Percentiles rank a stretch among this genome's conserved stretches.
These are phyloP conservation scores for Mycena indigotica DNA, from an alignment of 768 basidiomycete species.

Conservation along the genomic window DNA sequence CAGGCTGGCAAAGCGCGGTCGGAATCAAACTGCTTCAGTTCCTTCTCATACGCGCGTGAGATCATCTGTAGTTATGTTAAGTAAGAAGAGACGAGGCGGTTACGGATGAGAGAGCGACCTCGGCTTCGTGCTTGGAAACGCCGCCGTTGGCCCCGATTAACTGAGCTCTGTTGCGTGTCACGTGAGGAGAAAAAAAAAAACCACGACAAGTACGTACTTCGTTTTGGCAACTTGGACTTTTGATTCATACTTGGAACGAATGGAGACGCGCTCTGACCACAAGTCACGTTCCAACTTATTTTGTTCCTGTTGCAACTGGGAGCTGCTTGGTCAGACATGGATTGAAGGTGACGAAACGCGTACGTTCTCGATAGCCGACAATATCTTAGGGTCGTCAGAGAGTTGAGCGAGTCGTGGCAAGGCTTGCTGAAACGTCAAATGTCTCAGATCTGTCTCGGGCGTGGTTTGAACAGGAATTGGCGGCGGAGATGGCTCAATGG, in stretches of 20 bases:
- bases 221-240: constrained; percentile 69
- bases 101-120: constrained; percentile 41
- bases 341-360: constrained; percentile 9
- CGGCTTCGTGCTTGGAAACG: constrained; percentile 70
- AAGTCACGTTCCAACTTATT: constrained; percentile 65
- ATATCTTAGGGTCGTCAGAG: constrained; percentile 53
- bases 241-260: constrained; percentile 67
- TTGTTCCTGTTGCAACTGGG: constrained; percentile 75
- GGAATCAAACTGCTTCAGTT: constrained; percentile 67
- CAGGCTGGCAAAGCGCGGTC: constrained; percentile 73
- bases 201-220: constrained; percentile 50
- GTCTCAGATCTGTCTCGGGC: constrained; percentile 44
- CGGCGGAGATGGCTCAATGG: not conserved
- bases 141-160: constrained; percentile 58
- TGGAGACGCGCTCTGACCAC: constrained; percentile 65
- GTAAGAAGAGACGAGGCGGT: not conserved
- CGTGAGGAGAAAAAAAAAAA: constrained; percentile 3
- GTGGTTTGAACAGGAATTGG: constrained; percentile 13
- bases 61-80: constrained; percentile 52
- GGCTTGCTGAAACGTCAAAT: constrained; percentile 68
- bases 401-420: constrained; percentile 66
- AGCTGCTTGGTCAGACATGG: not conserved
- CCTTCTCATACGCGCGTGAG: constrained; percentile 62
- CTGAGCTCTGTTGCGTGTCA: constrained; percentile 49
- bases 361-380: constrained; percentile 56